These are phyloP conservation scores for Phialocephala sp. DNA, from an alignment of 2,329 filamentous ascomycete genomes.

Conservation along the genomic window DNA sequence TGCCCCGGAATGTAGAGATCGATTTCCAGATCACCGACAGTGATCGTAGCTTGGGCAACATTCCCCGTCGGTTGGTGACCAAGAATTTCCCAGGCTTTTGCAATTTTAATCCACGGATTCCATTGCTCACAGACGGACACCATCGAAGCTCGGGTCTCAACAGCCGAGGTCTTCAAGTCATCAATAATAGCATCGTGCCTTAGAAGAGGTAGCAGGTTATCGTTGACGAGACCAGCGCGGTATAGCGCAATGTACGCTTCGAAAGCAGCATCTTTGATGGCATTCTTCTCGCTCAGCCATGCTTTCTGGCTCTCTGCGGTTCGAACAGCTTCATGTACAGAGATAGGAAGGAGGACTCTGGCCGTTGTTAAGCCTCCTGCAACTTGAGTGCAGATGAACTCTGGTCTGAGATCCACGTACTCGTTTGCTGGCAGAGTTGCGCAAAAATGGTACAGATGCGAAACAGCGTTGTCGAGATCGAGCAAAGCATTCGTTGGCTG, in stretches of 20 bases:
- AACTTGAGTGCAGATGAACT: conserved; percentile 59
- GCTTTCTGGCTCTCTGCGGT: conserved; percentile 52
- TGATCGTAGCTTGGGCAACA: conserved; percentile 60
- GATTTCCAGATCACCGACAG: conserved; percentile 38
- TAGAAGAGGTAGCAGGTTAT: conserved; percentile 72
- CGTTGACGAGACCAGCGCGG: conserved; percentile 72
- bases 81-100: conserved; percentile 41
- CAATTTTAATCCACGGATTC: conserved; percentile 47
- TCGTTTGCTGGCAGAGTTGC: conserved; percentile 56
- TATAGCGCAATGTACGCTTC: conserved; percentile 77
- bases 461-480: conserved; percentile 73
- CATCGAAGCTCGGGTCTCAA: conserved; percentile 48
- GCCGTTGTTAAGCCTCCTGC: conserved; percentile 56
- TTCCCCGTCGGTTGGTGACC: conserved; percentile 49
- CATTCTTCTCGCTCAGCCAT: conserved; percentile 72
- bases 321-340: conserved; percentile 67
- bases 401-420: conserved; percentile 69
- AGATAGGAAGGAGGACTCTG: conserved; percentile 72
- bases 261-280: conserved; percentile 74
- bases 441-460: conserved; percentile 87
- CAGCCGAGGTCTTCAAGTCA: conserved; percentile 61
- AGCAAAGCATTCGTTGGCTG: conserved; percentile 64
- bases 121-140: conserved; percentile 42
- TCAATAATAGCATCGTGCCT: conserved; percentile 44
- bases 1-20: conserved; percentile 32